A percentile compares a stretch with the other conserved stretches of the same genome.
phyloP scores from a whole-genome alignment of 2,329 filamentous ascomycete species.

The Polychaeton citri region DNA sequence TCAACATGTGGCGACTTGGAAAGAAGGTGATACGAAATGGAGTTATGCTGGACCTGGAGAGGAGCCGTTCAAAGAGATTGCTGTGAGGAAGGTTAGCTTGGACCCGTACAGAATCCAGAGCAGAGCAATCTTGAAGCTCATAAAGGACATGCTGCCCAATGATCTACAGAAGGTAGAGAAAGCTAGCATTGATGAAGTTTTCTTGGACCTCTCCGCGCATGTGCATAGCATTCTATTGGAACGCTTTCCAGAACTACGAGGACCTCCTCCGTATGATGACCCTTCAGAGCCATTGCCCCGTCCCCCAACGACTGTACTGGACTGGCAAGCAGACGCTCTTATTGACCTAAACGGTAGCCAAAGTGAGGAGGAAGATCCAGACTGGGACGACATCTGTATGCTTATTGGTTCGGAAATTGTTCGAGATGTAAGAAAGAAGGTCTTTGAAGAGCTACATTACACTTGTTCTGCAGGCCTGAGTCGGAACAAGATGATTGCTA shows the following conservation, averaged over 20 bases:
- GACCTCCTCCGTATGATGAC: constrained; percentile 60
- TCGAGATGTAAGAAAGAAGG: constrained; percentile 53
- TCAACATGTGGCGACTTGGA: constrained; percentile 92
- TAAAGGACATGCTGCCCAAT: constrained; percentile 59
- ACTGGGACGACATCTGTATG: constrained; percentile 92
- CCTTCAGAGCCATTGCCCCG: constrained; percentile 54
- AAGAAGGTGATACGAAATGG: constrained; percentile 84
- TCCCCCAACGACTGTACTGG: constrained; percentile 58
- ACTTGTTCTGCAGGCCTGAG: constrained; percentile 87
- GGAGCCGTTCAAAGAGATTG: constrained; percentile 66
- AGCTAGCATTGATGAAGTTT: constrained; percentile 90
- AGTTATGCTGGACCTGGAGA: constrained; percentile 53
- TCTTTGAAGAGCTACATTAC: constrained; percentile 62
- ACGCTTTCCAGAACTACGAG: constrained; percentile 59
- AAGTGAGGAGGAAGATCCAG: constrained; percentile 65
- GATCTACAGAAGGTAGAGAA: constrained; percentile 70
- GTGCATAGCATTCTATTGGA: constrained; percentile 63
- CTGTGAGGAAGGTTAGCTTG: constrained; percentile 82
- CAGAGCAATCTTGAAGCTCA: constrained; percentile 62
- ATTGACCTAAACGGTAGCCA: constrained; percentile 62
- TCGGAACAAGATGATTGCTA: constrained; percentile 88
- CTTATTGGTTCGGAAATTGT: constrained; percentile 82
- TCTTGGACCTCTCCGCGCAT: constrained; percentile 78
- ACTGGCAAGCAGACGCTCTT: constrained; percentile 75
- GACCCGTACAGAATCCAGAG: constrained; percentile 85